Evolutionary conservation across 768 basidiomycete genomes (phyloP).

Genomic region (Boletus reticuloceps): DNA sequence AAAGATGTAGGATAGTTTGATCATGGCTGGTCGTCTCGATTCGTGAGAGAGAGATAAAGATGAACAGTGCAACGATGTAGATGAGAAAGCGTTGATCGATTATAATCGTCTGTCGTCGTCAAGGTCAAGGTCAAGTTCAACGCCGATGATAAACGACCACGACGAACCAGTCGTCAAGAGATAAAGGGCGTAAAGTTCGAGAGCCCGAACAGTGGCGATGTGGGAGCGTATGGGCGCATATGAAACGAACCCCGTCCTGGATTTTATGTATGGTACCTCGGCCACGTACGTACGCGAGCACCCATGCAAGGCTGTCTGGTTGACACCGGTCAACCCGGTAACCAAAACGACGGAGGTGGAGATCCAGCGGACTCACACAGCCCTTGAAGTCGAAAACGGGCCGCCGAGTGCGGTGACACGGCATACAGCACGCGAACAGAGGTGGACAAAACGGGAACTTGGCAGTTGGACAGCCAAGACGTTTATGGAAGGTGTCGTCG

Average conservation of each 20-base stretch:
- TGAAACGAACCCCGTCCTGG: constrained; percentile 1
- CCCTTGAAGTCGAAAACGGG: not conserved
- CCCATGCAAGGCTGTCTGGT: not conserved
- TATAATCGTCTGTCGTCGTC: not conserved
- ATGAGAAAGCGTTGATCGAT: too few relatives aligned
- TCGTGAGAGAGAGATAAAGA: not conserved
- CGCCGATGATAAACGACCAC: not conserved
- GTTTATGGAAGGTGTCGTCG: too few relatives aligned
- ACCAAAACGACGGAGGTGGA: constrained; percentile 11
- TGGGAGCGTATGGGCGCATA: constrained; percentile 7
- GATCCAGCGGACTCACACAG: constrained; percentile 6
- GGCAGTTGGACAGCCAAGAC: too few relatives aligned
- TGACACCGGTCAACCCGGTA: constrained; percentile 1
- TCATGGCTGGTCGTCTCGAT: constrained; percentile 14
- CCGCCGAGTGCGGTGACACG: not conserved
- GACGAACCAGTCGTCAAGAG: not conserved
- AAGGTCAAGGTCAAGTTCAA: not conserved
- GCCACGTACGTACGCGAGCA: constrained; percentile 3
- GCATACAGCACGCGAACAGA: not conserved
- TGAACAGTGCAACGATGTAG: too few relatives aligned
- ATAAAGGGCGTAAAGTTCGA: too few relatives aligned
- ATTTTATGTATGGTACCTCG: not conserved
- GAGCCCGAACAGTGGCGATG: not conserved
- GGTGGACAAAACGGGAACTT: constrained; percentile 1
- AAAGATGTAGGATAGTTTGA: constrained; percentile 52